Conservation (phyloP, 2,329 filamentous ascomycete species). For the Metarhizium rileyi region DNA sequence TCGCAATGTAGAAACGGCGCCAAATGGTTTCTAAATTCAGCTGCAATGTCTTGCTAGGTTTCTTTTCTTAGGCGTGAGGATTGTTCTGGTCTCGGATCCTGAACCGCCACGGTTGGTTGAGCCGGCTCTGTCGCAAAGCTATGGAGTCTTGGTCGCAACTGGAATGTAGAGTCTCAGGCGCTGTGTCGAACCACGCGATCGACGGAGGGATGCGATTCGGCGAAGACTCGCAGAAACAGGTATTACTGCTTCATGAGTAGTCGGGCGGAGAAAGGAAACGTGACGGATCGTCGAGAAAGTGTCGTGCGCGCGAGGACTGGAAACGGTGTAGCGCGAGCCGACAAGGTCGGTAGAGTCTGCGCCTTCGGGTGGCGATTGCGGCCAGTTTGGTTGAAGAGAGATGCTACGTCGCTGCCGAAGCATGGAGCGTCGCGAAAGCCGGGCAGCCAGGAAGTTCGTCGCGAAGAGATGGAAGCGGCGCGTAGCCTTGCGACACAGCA, state of each 20-base stretch:
- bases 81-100: neutral
- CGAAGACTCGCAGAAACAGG: conserved; percentile 1
- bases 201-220: conserved; percentile 2
- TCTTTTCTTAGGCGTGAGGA: neutral
- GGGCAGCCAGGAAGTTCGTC: conserved; percentile 1
- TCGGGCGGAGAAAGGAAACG: neutral
- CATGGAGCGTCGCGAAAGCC: conserved; percentile 1
- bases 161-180: conserved; percentile 6
- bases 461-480: conserved; percentile 6
- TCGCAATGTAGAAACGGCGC: neutral
- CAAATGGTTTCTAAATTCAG: neutral
- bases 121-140: neutral
- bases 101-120: neutral
- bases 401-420: neutral
- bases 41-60: neutral
- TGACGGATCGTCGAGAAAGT: neutral
- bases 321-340: neutral
- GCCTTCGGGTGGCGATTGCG: neutral
- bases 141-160: conserved; percentile 4
- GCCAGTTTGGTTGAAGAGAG: neutral
- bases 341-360: neutral
- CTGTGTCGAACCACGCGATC: conserved; percentile 5
- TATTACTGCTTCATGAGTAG: neutral
- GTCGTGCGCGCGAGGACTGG: conserved; percentile 2
- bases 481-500: neutral